Evolutionary conservation across 169 alveolate genomes (phyloP).

Genomic region (Plasmodium coatneyi): DNA sequence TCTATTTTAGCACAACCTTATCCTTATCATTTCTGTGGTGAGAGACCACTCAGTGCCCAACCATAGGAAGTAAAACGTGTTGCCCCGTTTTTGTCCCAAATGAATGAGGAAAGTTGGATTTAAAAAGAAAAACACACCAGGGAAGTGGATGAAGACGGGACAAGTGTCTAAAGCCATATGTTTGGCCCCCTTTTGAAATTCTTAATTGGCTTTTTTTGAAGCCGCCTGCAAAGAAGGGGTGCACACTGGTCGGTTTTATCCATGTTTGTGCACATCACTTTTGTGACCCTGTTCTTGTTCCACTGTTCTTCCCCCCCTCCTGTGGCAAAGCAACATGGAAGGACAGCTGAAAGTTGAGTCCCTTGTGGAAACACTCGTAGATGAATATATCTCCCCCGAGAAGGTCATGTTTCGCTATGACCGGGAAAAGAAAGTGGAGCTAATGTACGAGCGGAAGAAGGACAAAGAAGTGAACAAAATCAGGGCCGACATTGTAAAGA

Average conservation of each 20-base stretch:
- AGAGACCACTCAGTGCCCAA: not conserved
- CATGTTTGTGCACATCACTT: not conserved
- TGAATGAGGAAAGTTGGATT: not conserved
- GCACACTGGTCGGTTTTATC: not conserved
- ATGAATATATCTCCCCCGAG: constrained; percentile 54
- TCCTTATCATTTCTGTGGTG: not conserved
- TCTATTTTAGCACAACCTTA: not conserved
- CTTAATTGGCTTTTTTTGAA: not conserved
- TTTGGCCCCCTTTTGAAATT: not conserved
- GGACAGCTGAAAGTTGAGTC: constrained; percentile 8
- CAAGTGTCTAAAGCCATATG: not conserved
- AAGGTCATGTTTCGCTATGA: constrained; percentile 47
- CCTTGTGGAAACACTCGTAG: constrained; percentile 20
- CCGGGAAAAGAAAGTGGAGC: constrained; percentile 35
- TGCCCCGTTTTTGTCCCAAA: not conserved
- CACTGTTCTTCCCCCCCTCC: not conserved
- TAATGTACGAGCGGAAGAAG: constrained; percentile 51
- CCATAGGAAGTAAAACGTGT: not conserved
- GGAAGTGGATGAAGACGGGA: not conserved
- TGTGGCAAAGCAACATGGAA: not conserved
- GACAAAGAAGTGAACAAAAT: constrained; percentile 57
- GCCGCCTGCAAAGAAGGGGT: not conserved
- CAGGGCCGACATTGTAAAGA: constrained; percentile 16
- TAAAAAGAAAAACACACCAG: not conserved
- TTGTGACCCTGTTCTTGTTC: not conserved